phyloP scores from a whole-genome alignment of 495 filamentous ascomycete genomes.

The Penicillium paradoxum region DNA sequence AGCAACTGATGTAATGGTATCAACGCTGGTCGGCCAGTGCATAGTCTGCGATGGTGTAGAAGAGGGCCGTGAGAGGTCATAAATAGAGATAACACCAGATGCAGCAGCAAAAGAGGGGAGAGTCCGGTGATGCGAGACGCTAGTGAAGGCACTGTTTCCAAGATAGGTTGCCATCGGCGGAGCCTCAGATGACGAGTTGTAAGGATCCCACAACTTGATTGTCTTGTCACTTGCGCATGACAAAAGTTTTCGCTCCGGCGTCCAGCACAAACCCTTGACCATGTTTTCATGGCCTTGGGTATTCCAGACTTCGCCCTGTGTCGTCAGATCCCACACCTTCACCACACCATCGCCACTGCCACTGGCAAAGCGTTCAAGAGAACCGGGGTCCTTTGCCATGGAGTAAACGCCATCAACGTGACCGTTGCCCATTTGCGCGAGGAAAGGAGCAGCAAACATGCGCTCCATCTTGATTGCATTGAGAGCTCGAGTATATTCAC shows the following conservation, averaged over 20 bases:
- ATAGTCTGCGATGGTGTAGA: conserved; percentile 71
- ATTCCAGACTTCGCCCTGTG: conserved; percentile 72
- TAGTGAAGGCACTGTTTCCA: conserved; percentile 76
- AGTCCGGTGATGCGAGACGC: conserved; percentile 72
- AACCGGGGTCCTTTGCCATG: conserved; percentile 65
- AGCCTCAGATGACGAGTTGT: conserved; percentile 58
- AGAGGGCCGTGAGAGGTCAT: conserved; percentile 73
- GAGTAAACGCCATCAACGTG: conserved; percentile 91
- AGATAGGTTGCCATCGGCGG: conserved; percentile 76
- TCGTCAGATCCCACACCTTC: conserved; percentile 89
- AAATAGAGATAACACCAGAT: conserved; percentile 77
- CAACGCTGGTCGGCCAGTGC: conserved; percentile 78
- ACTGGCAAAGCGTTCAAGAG: conserved; percentile 66
- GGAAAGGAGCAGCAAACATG: conserved; percentile 92
- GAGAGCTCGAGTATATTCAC: conserved; percentile 84
- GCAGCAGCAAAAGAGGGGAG: conserved; percentile 72
- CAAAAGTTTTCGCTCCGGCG: conserved; percentile 75
- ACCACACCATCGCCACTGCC: conserved; percentile 82
- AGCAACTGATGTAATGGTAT: conserved; percentile 84
- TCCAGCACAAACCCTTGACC: conserved; percentile 89
- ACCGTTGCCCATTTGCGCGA: conserved; percentile 79
- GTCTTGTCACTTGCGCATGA: conserved; percentile 83
- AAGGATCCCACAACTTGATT: conserved; percentile 89
- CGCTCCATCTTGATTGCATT: conserved; percentile 93
- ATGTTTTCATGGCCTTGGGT: conserved; percentile 80